Percentiles rank a stretch among this genome's conserved stretches.
Conservation (phyloP, 2,329 filamentous ascomycete species). For the Leptographium wingfieldii region DNA sequence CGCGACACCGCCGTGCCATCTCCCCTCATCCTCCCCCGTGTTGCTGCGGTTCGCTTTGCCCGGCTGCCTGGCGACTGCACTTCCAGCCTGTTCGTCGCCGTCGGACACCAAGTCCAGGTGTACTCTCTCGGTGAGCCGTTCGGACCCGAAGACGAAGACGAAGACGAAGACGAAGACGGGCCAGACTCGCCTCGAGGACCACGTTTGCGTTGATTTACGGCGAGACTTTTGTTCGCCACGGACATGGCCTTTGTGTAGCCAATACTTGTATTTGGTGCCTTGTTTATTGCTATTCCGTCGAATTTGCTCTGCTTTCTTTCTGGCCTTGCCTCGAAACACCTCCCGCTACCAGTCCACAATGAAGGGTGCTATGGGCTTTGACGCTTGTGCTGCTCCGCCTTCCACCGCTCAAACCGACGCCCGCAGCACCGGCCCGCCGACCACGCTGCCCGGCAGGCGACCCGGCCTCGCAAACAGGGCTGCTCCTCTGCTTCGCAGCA, state of each 20-base stretch:
- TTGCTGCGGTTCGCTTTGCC: slow-evolving; percentile 28
- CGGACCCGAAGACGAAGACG: not conserved
- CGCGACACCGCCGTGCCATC: not conserved
- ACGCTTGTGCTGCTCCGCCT: not conserved
- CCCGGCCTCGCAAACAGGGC: not conserved
- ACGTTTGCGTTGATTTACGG: too few species aligned
- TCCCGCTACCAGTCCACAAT: too few species aligned
- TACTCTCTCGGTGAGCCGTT: slow-evolving; percentile 27
- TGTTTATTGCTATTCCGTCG: not conserved
- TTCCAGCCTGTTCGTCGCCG: slow-evolving; percentile 35
- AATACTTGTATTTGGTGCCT: not conserved
- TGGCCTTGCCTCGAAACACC: too few species aligned
- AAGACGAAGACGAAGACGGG: not conserved
- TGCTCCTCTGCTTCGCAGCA: not conserved
- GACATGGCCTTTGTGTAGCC: not conserved
- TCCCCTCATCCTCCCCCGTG: not conserved
- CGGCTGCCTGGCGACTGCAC: slow-evolving; percentile 29
- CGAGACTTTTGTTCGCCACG: too few species aligned
- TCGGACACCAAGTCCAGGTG: slow-evolving; percentile 25
- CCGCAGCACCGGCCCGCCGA: too few species aligned
- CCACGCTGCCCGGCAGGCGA: too few species aligned
- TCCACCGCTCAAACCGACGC: not conserved
- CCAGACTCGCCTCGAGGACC: too few species aligned
- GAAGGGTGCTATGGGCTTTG: too few species aligned
- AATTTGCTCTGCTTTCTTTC: not conserved